Conservation (phyloP, 2,329 filamentous ascomycete species). For the Ambrosiella xylebori region DNA sequence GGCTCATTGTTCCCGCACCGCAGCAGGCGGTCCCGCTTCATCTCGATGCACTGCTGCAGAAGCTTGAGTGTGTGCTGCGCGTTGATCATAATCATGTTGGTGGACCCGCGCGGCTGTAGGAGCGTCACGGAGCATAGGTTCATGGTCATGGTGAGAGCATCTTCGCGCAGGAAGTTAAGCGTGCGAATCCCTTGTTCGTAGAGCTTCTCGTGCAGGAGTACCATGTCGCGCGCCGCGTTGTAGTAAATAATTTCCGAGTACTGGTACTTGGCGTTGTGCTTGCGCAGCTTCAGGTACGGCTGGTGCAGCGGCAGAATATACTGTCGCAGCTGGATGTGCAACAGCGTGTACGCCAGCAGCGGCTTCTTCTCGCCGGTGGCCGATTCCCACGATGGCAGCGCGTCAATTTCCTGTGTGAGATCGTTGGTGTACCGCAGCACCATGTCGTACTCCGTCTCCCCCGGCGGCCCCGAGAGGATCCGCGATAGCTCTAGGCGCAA, state of each 20-base stretch:
- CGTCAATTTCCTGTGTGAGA: conserved; percentile 42
- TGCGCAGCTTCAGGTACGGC: conserved; percentile 41
- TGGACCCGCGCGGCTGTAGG: conserved; percentile 40
- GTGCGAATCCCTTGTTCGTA: conserved; percentile 40
- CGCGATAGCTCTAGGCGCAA: conserved; percentile 40
- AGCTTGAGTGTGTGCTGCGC: conserved; percentile 41
- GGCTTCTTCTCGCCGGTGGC: conserved; percentile 27
- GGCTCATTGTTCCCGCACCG: conserved; percentile 47
- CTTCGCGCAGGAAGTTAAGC: conserved; percentile 43
- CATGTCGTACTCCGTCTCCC: conserved; percentile 42
- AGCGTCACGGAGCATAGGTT: conserved; percentile 44
- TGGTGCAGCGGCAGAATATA: conserved; percentile 46
- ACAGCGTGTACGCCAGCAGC: conserved; percentile 39
- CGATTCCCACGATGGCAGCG: conserved; percentile 38
- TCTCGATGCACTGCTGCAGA: conserved; percentile 41
- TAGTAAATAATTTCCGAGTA: conserved; percentile 48
- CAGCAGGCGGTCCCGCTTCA: conserved; percentile 44
- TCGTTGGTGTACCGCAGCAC: conserved; percentile 44
- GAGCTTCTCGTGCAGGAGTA: conserved; percentile 43
- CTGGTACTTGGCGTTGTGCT: conserved; percentile 43
- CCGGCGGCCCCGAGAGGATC: conserved; percentile 35
- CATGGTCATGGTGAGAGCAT: conserved; percentile 41
- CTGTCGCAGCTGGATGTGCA: conserved; percentile 43
- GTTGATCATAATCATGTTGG: conserved; percentile 46
- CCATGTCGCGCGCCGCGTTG: conserved; percentile 42